Evolutionary conservation across 1,284 basidiomycete genomes (phyloP).

Genomic region (Meira miltonrushii): DNA sequence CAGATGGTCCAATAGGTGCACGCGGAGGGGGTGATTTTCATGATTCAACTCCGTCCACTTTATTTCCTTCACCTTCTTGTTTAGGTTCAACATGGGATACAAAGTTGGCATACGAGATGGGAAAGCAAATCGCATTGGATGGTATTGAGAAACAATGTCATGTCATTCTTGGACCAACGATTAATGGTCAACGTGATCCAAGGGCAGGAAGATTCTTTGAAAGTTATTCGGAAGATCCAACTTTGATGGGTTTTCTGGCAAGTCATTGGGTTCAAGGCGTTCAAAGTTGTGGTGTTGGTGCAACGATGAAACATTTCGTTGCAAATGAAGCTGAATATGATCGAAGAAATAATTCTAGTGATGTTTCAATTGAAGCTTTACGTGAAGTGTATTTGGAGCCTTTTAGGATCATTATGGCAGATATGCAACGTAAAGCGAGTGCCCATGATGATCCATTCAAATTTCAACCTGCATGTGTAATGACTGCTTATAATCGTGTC

Average conservation of each 20-base stretch:
- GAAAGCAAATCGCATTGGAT: slow-evolving; percentile 12
- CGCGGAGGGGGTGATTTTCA: slow-evolving; percentile 15
- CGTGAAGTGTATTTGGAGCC: slow-evolving; percentile 49
- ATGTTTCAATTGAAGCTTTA: slow-evolving; percentile 71
- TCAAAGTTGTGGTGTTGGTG: slow-evolving; percentile 11
- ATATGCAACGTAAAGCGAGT: slow-evolving; percentile 5
- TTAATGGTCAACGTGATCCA: slow-evolving; percentile 14
- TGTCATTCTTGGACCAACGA: slow-evolving; percentile 13
- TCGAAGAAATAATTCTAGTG: slow-evolving; percentile 51
- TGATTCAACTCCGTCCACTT: slow-evolving; percentile 7
- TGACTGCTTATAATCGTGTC: slow-evolving; percentile 55
- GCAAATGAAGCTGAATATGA: slow-evolving; percentile 13
- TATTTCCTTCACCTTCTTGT: slow-evolving; percentile 16
- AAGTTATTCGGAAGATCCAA: slow-evolving; percentile 15
- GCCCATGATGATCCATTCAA: neutral
- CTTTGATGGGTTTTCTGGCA: slow-evolving; percentile 9
- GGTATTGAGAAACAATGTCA: slow-evolving; percentile 13
- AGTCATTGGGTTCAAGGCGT: slow-evolving; percentile 8
- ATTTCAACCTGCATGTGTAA: slow-evolving; percentile 13
- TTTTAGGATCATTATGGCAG: slow-evolving; percentile 9
- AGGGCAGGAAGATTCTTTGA: slow-evolving; percentile 14
- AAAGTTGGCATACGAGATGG: slow-evolving; percentile 6
- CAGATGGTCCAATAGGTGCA: slow-evolving; percentile 16
- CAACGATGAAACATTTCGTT: slow-evolving; percentile 18
- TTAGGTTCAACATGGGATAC: slow-evolving; percentile 14